Base-by-base conservation (phyloP, 2,329 filamentous ascomycete species). In the Penicillium sp. region DNA sequence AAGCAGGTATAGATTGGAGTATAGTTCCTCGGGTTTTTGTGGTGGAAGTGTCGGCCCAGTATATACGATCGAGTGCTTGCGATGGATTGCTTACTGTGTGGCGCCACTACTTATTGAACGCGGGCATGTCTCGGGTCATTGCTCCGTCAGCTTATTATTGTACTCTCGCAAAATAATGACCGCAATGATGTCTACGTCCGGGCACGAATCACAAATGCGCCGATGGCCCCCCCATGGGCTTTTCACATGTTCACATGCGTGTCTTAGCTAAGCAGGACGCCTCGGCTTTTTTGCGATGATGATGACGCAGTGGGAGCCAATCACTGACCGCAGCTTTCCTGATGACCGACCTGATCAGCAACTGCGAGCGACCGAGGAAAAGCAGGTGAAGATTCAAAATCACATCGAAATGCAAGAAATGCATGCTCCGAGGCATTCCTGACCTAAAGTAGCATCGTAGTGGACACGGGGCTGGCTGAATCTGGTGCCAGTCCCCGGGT, bases 231-330 rank as follows among this genome's bases (percentile, higher is more conserved):
- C 25, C 7, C 42, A 38, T 37, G 35, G 35, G 13, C 30, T 33
- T 28, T 40, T 56, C 52, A 56, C 52, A 56, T 60, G 45, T 57
- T 69, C 67, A 67, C 66, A 69, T 66, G 64, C 57, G 30, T 33
- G 35, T 2, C 48, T 62, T 57, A 61, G 42, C 45, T 43, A 43
- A 52, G 65, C 62, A 40, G 26, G 14, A 19, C 43, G 59, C 68
- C 68, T 70, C 68, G 68, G 68, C 66, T 62, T 48, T 58, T 58
- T 64, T 52, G 14, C 38, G 19, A 26, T 5, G 4, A 35, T 49
- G 42, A 68, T 69, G 65, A 69, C 63, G 61, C 65, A 64, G 38
- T 30, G 42, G 37, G 25, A 59, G 46, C 67, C 66, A 69, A 69
- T 69, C 52, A 62, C 16, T 26, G 33, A 22, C 46, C 30, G 19